These are phyloP conservation scores for Diaporthe citrichinensis DNA, from an alignment of 2,329 filamentous ascomycete genomes.

Conservation along the genomic window DNA sequence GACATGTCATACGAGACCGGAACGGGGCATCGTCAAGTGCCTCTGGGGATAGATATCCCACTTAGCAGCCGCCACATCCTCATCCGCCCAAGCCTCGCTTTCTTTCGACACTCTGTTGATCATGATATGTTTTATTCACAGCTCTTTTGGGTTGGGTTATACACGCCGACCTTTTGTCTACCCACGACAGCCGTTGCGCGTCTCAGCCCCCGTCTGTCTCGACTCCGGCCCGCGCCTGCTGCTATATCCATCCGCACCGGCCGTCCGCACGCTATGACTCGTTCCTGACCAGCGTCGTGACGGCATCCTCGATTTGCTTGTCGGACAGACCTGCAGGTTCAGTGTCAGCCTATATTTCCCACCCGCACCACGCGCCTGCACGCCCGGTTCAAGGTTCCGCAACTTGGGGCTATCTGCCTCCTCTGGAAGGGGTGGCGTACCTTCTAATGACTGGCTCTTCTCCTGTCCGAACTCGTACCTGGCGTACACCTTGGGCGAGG, in stretches of 20 bases:
- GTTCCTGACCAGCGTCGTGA: constrained; percentile 67
- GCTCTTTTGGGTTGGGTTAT: neutral
- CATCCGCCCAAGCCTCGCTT: neutral
- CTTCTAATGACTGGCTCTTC: constrained; percentile 69
- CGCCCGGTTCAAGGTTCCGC: neutral
- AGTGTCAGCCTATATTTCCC: constrained; percentile 38
- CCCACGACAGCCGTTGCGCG: too few relatives aligned
- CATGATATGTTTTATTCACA: neutral
- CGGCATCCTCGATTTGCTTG: constrained; percentile 73
- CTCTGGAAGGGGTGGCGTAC: constrained; percentile 46
- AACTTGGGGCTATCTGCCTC: neutral
- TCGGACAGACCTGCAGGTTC: constrained; percentile 62
- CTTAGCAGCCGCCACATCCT: neutral
- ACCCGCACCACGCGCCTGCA: neutral
- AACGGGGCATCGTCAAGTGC: neutral
- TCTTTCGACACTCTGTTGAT: neutral
- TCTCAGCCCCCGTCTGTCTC: neutral
- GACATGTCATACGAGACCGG: neutral
- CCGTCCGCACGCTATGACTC: constrained; percentile 44
- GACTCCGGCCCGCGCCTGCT: neutral
- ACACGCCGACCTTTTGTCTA: neutral
- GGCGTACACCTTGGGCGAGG: constrained; percentile 88
- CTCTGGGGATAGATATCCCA: neutral
- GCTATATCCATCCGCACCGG: neutral
- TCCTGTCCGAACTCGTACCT: constrained; percentile 80